Evolutionary conservation across 2,329 filamentous ascomycete species (phyloP).

Genomic region (Harringtonia aguacate): DNA sequence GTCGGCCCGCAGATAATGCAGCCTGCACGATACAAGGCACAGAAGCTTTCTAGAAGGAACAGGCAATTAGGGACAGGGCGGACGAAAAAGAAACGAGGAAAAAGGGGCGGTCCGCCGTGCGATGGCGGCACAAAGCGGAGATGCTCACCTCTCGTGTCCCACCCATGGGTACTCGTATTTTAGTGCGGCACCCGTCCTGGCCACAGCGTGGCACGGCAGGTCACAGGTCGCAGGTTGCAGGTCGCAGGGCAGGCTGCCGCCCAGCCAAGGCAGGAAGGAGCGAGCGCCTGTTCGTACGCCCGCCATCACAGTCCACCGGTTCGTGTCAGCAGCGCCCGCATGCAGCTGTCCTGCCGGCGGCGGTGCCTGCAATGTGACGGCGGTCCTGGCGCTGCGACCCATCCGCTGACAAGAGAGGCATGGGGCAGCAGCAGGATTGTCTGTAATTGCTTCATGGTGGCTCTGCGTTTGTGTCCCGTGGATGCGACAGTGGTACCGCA

Average conservation of each 20-base stretch:
- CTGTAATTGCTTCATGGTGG: neutral
- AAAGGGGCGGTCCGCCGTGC: conserved; percentile 3
- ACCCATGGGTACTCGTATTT: too few relatives aligned
- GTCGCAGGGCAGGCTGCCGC: too few relatives aligned
- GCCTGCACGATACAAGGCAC: too few relatives aligned
- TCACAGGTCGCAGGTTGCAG: too few relatives aligned
- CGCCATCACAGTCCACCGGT: conserved; percentile 6
- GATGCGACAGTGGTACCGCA: neutral
- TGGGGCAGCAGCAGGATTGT: neutral
- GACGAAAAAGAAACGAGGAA: neutral
- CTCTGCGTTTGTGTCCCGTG: neutral
- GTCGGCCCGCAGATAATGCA: too few relatives aligned
- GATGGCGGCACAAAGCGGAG: conserved; percentile 6
- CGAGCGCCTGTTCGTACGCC: too few relatives aligned
- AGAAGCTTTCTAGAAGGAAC: conserved; percentile 7
- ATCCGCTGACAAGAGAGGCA: neutral
- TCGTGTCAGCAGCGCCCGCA: conserved; percentile 5
- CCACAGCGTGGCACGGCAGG: too few relatives aligned
- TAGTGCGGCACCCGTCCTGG: neutral
- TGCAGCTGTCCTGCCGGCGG: neutral
- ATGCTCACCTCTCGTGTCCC: too few relatives aligned
- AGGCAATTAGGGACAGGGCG: neutral
- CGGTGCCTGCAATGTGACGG: too few relatives aligned
- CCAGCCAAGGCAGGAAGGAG: too few relatives aligned
- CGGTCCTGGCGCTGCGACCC: too few relatives aligned